Conservation (phyloP, 1,284 basidiomycete species). For the Gomphus bonarii region DNA sequence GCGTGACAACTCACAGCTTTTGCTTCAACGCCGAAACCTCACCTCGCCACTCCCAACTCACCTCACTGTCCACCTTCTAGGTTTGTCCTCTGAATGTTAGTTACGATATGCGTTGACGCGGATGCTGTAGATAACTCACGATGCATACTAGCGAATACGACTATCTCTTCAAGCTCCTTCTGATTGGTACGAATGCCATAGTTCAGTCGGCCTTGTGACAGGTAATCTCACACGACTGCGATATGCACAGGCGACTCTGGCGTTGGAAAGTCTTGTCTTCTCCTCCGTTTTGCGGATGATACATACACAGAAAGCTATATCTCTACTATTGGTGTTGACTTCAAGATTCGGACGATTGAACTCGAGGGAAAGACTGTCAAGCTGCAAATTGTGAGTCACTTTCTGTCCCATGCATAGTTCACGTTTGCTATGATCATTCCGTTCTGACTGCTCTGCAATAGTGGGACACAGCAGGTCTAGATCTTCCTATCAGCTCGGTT, state of each 20-base stretch:
- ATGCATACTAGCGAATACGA: conserved; percentile 95
- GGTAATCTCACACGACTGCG: not conserved
- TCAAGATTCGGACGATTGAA: conserved; percentile 99
- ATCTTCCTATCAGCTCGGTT: conserved; percentile 1
- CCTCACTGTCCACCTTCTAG: not conserved
- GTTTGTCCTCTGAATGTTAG: not conserved
- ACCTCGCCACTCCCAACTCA: not conserved
- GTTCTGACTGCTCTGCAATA: conserved; percentile 24
- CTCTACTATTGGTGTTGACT: conserved; percentile 98
- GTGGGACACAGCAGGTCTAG: conserved; percentile 92
- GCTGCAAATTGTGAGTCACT: conserved; percentile 89
- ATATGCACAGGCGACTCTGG: conserved; percentile 62
- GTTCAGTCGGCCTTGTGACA: not conserved
- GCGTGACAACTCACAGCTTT: not conserved
- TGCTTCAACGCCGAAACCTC: not conserved
- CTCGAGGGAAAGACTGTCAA: conserved; percentile 99
- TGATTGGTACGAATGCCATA: conserved; percentile 38
- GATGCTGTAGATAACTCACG: conserved; percentile 18
- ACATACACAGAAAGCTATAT: conserved; percentile 99
- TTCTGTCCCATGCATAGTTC: conserved; percentile 1
- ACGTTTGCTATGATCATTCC: conserved; percentile 16
- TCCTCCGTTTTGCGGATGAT: conserved; percentile 98
- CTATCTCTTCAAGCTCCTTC: conserved; percentile 94
- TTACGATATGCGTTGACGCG: not conserved
- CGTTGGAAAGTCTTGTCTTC: conserved; percentile 97